These are phyloP conservation scores for Xylaria longipes DNA, from an alignment of 495 filamentous ascomycete genomes.

Conservation along the genomic window DNA sequence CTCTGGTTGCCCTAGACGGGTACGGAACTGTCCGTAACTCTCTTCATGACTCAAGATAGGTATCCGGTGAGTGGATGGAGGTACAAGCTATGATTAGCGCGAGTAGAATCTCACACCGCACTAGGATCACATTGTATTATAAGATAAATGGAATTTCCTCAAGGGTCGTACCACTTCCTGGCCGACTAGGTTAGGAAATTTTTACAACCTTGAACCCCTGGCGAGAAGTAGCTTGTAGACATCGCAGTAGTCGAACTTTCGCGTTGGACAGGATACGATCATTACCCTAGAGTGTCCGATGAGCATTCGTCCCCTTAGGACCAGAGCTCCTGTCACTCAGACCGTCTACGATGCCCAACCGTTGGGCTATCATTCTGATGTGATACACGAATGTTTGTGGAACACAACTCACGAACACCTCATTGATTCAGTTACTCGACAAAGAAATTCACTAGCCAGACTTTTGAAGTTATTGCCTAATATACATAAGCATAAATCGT, in stretches of 20 bases:
- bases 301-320: neutral
- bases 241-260: neutral
- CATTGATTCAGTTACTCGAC: neutral
- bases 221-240: neutral
- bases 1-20: neutral
- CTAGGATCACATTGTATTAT: no score
- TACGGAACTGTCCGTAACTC: slow-evolving; percentile 12
- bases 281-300: neutral
- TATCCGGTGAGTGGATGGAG: neutral
- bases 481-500: no score
- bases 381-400: neutral
- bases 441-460: neutral
- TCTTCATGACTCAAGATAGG: slow-evolving; percentile 1
- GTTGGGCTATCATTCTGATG: neutral
- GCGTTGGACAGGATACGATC: neutral
- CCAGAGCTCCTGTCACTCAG: neutral
- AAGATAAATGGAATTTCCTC: neutral
- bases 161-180: neutral
- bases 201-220: neutral
- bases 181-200: neutral
- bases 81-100: no score
- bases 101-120: neutral
- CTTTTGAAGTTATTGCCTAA: neutral
- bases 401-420: neutral
- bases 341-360: neutral